Base-by-base conservation (phyloP, 352 stramenopile genomes). In the Globisporangium uncinulatum region DNA sequence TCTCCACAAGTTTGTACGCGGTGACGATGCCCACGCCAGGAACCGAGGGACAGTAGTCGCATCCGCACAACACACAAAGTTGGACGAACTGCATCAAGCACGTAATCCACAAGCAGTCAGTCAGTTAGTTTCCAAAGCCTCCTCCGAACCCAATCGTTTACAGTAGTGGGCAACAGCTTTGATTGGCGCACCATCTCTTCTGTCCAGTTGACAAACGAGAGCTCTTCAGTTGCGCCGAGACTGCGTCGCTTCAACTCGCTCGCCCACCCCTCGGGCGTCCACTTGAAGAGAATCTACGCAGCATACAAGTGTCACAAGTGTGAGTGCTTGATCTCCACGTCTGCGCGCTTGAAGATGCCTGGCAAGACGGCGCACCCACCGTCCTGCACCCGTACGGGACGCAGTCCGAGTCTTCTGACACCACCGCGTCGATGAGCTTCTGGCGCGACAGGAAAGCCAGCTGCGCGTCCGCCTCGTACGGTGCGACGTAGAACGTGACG, bases 391-490 rank as follows among this genome's bases (percentile, higher is more conserved):
- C 92, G 66, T 99, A 99, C 4, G 93, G 84, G 20, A 99, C 78
- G 53, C 76, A 94, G 66, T 99, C 97, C 47, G 87, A 97, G 69
- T 99, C 97, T 69, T 99, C 96, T 13, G 94, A 98, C 32, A 99
- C 94, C 29, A 99, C 94, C 0, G 88, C 78, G 60, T 99, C 96
- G 42, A 98, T 72, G 32, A 97, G 69, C 65, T 84, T 88, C 14
- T 74, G 62, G 15, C 80, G 83, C 21, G 82, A 93, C 17, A 99
- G 57, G 62, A 95, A 98, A 4, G 96, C 96, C 50, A 99, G 69
- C 71, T 99, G 95, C n/a, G 96, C 95, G 67, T 99, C 96, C 6
- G 96, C 95, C 67, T 99, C 96, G 62, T 98, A 99, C 10, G 97
- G 97, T 13, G 97, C 96, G 2, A 99, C 94, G 21, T 99, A 73